Percentiles rank a stretch among this genome's conserved stretches.
Evolutionary conservation across 495 filamentous ascomycete species (phyloP).

Genomic region (Hyaloscypha bicolor): DNA sequence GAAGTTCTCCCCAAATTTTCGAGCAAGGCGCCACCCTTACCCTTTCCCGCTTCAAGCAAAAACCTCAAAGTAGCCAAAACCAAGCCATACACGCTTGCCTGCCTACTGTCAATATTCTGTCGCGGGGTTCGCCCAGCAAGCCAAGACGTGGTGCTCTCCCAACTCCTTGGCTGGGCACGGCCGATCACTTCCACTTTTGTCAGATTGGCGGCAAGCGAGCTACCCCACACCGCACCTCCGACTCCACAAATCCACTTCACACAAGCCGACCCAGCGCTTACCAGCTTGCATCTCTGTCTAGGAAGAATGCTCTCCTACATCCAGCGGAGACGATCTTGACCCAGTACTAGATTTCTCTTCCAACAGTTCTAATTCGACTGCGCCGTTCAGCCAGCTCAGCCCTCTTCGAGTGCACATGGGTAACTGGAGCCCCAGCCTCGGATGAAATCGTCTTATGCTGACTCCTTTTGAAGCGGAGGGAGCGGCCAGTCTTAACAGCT

Average conservation of each 20-base stretch:
- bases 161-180: neutral
- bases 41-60: no score
- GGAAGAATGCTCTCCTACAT: neutral
- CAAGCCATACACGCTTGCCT: no score
- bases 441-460: neutral
- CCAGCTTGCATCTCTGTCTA: neutral
- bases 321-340: neutral
- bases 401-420: neutral
- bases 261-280: neutral
- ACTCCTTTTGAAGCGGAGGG: constrained; percentile 3
- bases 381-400: neutral
- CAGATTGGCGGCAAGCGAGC: neutral
- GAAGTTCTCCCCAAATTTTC: no score
- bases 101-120: no score
- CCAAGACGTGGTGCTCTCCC: neutral
- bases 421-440: neutral
- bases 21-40: no score
- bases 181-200: neutral
- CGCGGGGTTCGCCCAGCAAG: neutral
- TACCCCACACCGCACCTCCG: neutral
- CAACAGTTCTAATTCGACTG: neutral
- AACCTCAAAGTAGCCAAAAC: no score
- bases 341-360: neutral
- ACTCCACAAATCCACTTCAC: neutral
- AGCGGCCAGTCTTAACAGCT: constrained; percentile 16